Base-by-base conservation (phyloP, 2,329 filamentous ascomycete genomes). In the Cladosporium sp. region DNA sequence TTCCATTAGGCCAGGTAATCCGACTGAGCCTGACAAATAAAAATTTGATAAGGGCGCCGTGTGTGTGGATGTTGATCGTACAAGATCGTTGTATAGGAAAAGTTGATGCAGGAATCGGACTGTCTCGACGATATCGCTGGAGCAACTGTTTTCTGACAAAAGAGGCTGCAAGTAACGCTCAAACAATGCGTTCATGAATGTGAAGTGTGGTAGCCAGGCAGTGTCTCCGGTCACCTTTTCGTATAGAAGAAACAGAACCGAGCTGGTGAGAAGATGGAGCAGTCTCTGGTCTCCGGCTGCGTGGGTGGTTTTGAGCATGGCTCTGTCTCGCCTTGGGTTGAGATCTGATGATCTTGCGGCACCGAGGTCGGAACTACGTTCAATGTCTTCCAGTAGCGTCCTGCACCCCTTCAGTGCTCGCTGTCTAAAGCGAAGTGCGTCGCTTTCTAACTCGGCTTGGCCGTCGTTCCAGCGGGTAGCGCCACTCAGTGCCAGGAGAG, bases 391-490 rank as follows among this genome's bases (percentile, higher is more conserved):
- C 6, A 34, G 11, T 34, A 34, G n/a, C 12, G 6, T 13, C 12
- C 11, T 34, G n/a, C 32, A 34, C 6, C 32, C 32, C 13, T 34
- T 34, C 32, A 34, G 32, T 7, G 32, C 32, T 13, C 38, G 11
- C 18, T 19, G 17, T 40, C 18, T n/a, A 17, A 27, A 20, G 20
- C 47, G 22, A 54, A 57, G 50, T 39, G 22, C 24, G 57, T 60
- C 43, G 54, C 54, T 32, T 59, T 58, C 43, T 57, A 61, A 51
- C 59, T 61, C 52, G 55, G 52, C 9, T 59, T 61, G 50, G 57
- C 60, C 24, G 57, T 58, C 7, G 58, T 57, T 34, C 59, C 59
- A 24, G 27, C 43, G 17, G 59, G 59, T 40, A 56, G 54, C 40
- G 47, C 55, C 15, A 43, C 51, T 18, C 53, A 58, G 22, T 56